Conservation (phyloP, 352 stramenopile genomes). For the Phytophthora kernoviae region DNA sequence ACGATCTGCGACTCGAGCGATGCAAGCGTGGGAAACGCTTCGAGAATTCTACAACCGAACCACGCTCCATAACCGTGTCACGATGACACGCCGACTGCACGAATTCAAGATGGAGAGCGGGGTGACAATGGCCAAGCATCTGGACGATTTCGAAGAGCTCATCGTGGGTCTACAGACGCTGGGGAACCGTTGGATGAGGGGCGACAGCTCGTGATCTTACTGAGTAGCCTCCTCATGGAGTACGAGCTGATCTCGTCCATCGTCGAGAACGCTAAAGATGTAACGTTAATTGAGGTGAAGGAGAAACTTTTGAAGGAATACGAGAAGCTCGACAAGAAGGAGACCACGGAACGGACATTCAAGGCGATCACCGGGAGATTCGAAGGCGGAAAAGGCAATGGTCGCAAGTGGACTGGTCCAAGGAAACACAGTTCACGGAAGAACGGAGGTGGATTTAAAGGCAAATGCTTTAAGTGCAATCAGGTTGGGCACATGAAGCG, state of each 20-base stretch:
- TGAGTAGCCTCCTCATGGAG: slow-evolving; percentile 28
- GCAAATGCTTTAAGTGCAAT: slow-evolving; percentile 9
- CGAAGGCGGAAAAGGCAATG: slow-evolving; percentile 1
- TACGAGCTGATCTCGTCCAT: slow-evolving; percentile 25
- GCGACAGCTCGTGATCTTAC: slow-evolving; percentile 29
- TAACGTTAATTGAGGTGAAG: slow-evolving; percentile 21
- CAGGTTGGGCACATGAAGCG: slow-evolving; percentile 7
- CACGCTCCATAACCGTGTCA: slow-evolving; percentile 34
- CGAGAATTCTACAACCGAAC: slow-evolving; percentile 26
- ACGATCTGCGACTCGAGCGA: slow-evolving; percentile 3
- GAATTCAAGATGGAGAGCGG: slow-evolving; percentile 31
- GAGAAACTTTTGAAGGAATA: slow-evolving; percentile 28
- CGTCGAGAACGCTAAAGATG: slow-evolving; percentile 17
- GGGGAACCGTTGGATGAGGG: slow-evolving; percentile 23
- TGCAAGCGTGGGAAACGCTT: slow-evolving; percentile 20
- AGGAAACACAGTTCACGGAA: background rate
- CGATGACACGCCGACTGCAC: slow-evolving; percentile 23
- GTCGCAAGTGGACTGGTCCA: slow-evolving; percentile 4
- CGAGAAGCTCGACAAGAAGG: slow-evolving; percentile 19
- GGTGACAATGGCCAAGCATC: slow-evolving; percentile 9
- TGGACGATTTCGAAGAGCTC: slow-evolving; percentile 33
- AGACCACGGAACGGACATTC: slow-evolving; percentile 6
- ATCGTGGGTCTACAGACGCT: slow-evolving; percentile 29
- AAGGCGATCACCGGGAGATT: slow-evolving; percentile 1
- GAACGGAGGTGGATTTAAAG: slow-evolving; percentile 1